Percentiles rank a stretch among this genome's conserved stretches.
phyloP scores from a whole-genome alignment of 768 basidiomycete genomes.

The Mycena metata region DNA sequence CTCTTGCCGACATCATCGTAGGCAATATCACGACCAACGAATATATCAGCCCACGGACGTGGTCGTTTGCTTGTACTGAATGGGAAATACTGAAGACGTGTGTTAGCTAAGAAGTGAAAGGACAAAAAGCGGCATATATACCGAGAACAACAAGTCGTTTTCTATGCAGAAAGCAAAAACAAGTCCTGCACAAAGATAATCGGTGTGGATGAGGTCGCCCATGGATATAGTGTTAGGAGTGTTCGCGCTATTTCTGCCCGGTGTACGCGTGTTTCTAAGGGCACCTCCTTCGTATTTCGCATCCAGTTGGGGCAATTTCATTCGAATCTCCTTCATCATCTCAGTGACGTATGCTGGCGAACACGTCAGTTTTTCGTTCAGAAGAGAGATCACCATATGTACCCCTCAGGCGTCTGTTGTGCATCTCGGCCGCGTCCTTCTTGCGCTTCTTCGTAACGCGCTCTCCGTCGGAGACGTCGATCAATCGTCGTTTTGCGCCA shows the following conservation, averaged over 20 bases:
- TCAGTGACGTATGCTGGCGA: not conserved
- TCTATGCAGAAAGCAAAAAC: conserved; percentile 19
- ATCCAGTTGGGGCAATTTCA: not conserved
- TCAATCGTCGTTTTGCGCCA: not conserved
- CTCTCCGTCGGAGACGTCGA: not conserved
- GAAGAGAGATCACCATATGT: not conserved
- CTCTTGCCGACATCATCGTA: not conserved
- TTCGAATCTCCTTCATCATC: not conserved
- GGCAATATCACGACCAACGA: conserved; percentile 8
- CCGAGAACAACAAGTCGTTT: conserved; percentile 3
- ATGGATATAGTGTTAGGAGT: conserved; percentile 7
- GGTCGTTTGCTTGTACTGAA: not conserved
- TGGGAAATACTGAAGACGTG: not conserved
- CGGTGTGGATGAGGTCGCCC: conserved; percentile 10
- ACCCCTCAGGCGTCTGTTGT: not conserved
- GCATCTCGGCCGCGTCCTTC: not conserved
- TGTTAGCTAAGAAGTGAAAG: not conserved
- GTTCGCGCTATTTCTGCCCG: not conserved
- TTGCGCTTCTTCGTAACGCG: not conserved
- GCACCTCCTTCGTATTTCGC: conserved; percentile 15
- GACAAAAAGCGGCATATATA: too few relatives aligned
- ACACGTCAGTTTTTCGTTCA: not conserved
- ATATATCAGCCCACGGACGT: not conserved
- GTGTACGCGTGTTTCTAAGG: conserved; percentile 19
- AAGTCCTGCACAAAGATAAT: not conserved